Evolutionary conservation across 2,329 filamentous ascomycete genomes (phyloP), one percentile per base, ranked within the genome.

Genomic region (Colletotrichum orbiculare): DNA sequence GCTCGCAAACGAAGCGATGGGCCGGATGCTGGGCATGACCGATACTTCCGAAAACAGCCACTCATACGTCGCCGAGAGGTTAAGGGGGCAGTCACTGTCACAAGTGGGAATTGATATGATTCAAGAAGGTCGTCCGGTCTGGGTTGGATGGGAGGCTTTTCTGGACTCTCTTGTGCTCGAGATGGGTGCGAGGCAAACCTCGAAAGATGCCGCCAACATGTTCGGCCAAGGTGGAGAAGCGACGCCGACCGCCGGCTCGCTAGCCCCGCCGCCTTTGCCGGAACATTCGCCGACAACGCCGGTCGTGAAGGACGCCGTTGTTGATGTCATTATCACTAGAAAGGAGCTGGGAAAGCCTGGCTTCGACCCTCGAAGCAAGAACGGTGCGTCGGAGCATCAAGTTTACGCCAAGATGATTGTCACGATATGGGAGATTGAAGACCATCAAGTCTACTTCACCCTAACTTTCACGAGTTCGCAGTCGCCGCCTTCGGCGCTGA

Each of bases 1-100:
- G 1, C 76, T 94, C 45, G 91, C 90, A 38, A 94, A 94, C 70
- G 89, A 93, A 69, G 89, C 91, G 17, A 90, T 93, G 86, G 90
- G 88, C 1, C 83, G 87, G 59, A 77, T 94, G 71, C 77, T 94
- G 25, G 89, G 87, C 4, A 80, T 91, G 53, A 80, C 87, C 34
- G 68, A 81, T 13, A 73, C 76, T 35, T 70, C 77, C 4, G 77
- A 76, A 34, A 76, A 77, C 13, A 79, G 81, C 50, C 72, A 74
- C 6, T 74, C 79, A 3, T 79, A 79, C 9, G 79, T 86, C 4
- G 81, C 85, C 43, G 89, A 93, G 39, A 78, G 81, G 17, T 79
- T 94, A 13, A 83, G 85, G 37, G 91, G 90, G 2, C 87, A 90
- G 71, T 86, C 86, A 0, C 78, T 94, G 53, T 86, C 87, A 6